Base-by-base conservation (phyloP, 768 basidiomycete species). In the Russula lepida region DNA sequence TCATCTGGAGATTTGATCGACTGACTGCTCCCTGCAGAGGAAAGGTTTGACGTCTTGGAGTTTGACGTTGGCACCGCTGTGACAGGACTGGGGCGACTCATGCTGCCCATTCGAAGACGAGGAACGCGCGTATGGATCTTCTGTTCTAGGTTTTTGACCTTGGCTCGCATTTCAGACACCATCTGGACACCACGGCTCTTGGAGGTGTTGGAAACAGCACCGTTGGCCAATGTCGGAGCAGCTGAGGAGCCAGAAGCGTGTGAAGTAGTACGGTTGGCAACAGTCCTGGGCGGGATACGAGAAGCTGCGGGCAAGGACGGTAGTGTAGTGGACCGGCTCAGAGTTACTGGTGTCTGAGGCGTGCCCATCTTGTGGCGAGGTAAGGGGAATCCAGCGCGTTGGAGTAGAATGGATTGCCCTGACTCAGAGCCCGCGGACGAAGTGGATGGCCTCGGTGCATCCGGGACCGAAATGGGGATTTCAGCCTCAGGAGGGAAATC, bases 131-230 rank as follows among this genome's bases (percentile, higher is more conserved):
- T 90, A 68, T 92, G 89, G 48, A 93, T 88, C 73, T 88, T 89
- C 74, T 90, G 89, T 68, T 92, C 89, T 41, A 93, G 74, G 66
- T 85, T 88, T 69, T 78, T 84, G 32, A 93, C 90, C 54, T 88
- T 81, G 41, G 89, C 89, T 44, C 92, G 83, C 87, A 94, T 91
- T 70, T 93, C 92, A 25, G 88, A 87, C 6, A 92, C 89, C 92
- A 94, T 93, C 69, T 93, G 90, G 3, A 92, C 89, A 28, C 90
- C 91, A 70, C 84, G 88, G 71, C 81, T 91, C 75, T 79, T 88
- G 4, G 88, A 80, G 13, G 81, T 74, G 3, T 80, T 80, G 56
- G 78, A 66, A 8, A 71, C 70, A 43, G 75, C 54, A 57, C 63
- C 70, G 51, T 62, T 67, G 7, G 70, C 66, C 9, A 73, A 63